Conservation (phyloP, 2,329 filamentous ascomycete genomes). For the Lanzia echinophila region DNA sequence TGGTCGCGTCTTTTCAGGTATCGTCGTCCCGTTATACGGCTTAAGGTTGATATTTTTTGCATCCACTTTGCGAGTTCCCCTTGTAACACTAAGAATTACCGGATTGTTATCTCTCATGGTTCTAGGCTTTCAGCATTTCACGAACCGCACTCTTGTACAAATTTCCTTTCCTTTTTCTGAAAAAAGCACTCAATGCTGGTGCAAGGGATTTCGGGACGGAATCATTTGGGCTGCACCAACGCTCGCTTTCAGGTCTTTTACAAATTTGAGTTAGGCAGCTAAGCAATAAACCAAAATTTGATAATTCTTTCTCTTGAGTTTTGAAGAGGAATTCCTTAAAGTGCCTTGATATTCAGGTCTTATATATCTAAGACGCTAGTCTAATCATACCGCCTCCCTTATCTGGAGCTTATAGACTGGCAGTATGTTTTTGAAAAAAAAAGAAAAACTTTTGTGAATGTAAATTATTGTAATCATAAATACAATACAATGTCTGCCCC, state of each 20-base stretch:
- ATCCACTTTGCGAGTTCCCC: slow-evolving; percentile 21
- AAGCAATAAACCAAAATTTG: slow-evolving; percentile 10
- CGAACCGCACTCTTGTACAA: slow-evolving; percentile 24
- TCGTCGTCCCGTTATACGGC: neutral
- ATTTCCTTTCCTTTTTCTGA: slow-evolving; percentile 22
- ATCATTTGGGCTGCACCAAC: slow-evolving; percentile 21
- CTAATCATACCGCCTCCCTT: neutral
- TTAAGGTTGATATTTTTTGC: slow-evolving; percentile 12
- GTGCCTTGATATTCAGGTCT: neutral
- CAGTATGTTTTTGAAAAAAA: slow-evolving; percentile 8
- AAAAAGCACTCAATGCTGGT: slow-evolving; percentile 16
- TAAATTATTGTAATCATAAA: neutral
- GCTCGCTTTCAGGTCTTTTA: slow-evolving; percentile 20
- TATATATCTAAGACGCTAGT: too few relatives aligned
- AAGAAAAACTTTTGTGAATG: neutral
- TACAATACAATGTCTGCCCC: slow-evolving; percentile 26
- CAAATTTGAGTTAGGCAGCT: slow-evolving; percentile 20
- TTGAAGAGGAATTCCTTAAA: neutral
- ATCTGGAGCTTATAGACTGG: neutral
- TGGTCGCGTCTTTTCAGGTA: slow-evolving; percentile 1
- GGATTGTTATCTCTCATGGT: slow-evolving; percentile 17
- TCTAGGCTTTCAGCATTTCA: slow-evolving; percentile 18
- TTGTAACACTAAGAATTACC: slow-evolving; percentile 29
- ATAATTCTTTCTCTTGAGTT: neutral
- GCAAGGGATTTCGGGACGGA: slow-evolving; percentile 7